A percentile compares a stretch with the other conserved stretches of the same genome.
Evolutionary conservation across 495 filamentous ascomycete species (phyloP).

Genomic region (Cercophora samala): DNA sequence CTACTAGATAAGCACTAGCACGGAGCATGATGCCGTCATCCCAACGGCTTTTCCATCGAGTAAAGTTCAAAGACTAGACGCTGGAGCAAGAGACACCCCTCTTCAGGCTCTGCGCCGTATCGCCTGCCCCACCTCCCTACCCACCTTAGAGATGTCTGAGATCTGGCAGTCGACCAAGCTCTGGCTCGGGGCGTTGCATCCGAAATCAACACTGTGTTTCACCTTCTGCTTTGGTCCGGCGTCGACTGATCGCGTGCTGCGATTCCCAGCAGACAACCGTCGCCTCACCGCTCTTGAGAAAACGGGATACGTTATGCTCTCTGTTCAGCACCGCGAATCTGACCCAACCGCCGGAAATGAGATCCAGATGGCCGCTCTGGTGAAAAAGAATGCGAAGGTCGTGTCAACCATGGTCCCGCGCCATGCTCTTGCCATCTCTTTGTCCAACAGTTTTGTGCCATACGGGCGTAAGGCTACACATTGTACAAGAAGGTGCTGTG

Average conservation of each 20-base stretch:
- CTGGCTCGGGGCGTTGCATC: slow-evolving; percentile 13
- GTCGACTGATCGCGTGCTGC: slow-evolving; percentile 1
- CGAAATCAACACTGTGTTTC: slow-evolving; percentile 19
- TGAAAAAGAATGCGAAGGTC: too few relatives aligned
- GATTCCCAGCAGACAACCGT: background rate
- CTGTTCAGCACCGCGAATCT: background rate
- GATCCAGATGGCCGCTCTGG: background rate
- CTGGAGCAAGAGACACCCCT: background rate
- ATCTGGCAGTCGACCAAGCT: slow-evolving; percentile 29
- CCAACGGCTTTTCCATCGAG: background rate
- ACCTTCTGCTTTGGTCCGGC: slow-evolving; percentile 16
- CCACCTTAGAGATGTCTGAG: slow-evolving; percentile 36
- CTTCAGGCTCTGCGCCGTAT: background rate
- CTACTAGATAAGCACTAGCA: background rate
- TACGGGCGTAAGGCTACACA: slow-evolving; percentile 36
- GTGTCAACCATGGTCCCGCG: too few relatives aligned
- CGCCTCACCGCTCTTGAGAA: too few relatives aligned
- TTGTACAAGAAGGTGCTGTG: slow-evolving; percentile 10
- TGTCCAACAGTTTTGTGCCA: slow-evolving; percentile 1
- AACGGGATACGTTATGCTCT: too few relatives aligned
- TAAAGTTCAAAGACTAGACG: too few relatives aligned
- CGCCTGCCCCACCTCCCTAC: slow-evolving; percentile 17
- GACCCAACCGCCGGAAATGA: background rate
- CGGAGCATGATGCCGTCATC: slow-evolving; percentile 8
- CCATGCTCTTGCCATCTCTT: background rate